phyloP scores from a whole-genome alignment of 164 flowering plant species.

The Macadamia tetraphylla region DNA sequence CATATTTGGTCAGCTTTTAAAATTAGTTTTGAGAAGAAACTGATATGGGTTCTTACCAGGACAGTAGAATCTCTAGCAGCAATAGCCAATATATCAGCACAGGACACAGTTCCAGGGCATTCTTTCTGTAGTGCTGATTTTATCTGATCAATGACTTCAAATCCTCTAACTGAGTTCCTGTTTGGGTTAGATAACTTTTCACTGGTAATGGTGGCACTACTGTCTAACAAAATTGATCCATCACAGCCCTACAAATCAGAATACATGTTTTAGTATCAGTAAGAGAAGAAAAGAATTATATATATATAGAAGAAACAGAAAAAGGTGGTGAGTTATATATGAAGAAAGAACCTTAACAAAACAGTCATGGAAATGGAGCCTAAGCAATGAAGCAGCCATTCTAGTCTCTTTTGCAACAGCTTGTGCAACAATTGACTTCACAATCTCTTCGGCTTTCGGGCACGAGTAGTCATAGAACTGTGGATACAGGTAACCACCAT shows the following conservation, averaged over 20 bases:
- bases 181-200: conserved; percentile 78
- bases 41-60: conserved; percentile 34
- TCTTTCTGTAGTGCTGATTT: conserved; percentile 78
- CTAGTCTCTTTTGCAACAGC: conserved; percentile 34
- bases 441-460: conserved; percentile 68
- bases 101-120: conserved; percentile 84
- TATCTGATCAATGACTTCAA: conserved; percentile 29
- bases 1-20: neutral
- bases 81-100: conserved; percentile 83
- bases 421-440: conserved; percentile 55
- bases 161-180: conserved; percentile 71
- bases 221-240: conserved; percentile 72
- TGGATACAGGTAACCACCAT: conserved; percentile 52
- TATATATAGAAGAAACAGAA: neutral
- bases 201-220: conserved; percentile 49
- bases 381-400: conserved; percentile 85
- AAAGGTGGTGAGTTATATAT: too few species aligned
- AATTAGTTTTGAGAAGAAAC: neutral
- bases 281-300: neutral
- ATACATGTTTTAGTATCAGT: neutral
- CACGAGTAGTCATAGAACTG: conserved; percentile 80
- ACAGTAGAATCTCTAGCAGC: conserved; percentile 93
- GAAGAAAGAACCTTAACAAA: conserved; percentile 58
- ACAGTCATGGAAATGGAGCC: conserved; percentile 57
- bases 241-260: conserved; percentile 74